Conservation (phyloP, 768 basidiomycete species). For the Lactarius psammicola region DNA sequence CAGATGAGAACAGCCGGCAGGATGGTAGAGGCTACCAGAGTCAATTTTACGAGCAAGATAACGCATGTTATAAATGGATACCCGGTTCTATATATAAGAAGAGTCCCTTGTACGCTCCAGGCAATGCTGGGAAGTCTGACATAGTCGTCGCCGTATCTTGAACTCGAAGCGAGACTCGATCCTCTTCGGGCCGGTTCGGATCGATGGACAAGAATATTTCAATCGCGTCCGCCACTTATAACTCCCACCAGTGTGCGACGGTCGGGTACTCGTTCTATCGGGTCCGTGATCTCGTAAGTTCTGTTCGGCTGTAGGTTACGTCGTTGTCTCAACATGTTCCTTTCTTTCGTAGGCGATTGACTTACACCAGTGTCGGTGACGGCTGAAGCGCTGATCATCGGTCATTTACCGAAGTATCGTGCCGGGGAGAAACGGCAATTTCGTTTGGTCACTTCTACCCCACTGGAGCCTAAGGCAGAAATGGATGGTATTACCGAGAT, state of each 20-base stretch:
- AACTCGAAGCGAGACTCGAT: neutral
- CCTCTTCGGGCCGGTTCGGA: neutral
- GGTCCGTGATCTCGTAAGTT: too few relatives aligned
- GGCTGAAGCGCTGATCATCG: too few relatives aligned
- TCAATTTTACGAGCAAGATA: neutral
- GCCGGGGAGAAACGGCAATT: neutral
- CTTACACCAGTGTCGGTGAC: too few relatives aligned
- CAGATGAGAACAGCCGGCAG: conserved; percentile 51
- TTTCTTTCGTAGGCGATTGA: too few relatives aligned
- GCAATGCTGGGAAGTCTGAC: conserved; percentile 53
- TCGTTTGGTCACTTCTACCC: neutral
- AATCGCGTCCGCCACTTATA: too few relatives aligned
- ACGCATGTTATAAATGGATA: conserved; percentile 29
- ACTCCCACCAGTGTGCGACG: too few relatives aligned
- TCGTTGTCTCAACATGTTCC: too few relatives aligned
- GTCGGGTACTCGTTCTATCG: too few relatives aligned
- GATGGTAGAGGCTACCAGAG: conserved; percentile 48
- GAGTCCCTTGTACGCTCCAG: conserved; percentile 59
- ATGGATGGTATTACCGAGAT: conserved; percentile 36
- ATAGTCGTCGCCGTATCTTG: conserved; percentile 20
- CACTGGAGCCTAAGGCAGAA: neutral
- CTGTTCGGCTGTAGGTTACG: too few relatives aligned
- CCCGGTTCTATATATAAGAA: conserved; percentile 69
- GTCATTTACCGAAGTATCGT: too few relatives aligned
- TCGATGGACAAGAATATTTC: neutral